Conservation (phyloP, 441 rosid genomes). For the Francoa sonchifolia region DNA sequence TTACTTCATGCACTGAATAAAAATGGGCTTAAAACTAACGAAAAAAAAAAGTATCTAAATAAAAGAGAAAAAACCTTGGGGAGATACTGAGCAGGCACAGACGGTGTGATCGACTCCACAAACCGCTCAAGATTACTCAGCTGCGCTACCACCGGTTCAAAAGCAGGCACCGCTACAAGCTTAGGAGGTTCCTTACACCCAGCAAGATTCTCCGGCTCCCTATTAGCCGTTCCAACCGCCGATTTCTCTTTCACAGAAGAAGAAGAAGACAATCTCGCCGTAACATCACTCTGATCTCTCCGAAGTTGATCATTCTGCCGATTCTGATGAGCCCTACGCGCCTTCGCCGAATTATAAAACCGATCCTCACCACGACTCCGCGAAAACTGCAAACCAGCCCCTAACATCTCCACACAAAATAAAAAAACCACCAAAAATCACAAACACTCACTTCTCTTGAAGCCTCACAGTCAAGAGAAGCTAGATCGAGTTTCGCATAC, state of each 20-base stretch:
- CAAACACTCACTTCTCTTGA: no score
- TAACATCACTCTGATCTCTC: slow-evolving; percentile 32
- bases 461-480: no score
- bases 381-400: slow-evolving; percentile 42
- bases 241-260: slow-evolving; percentile 14
- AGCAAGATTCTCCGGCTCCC: slow-evolving; percentile 19
- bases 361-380: slow-evolving; percentile 43
- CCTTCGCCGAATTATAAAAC: slow-evolving; percentile 25
- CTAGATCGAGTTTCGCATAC: no score
- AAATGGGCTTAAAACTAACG: no score
- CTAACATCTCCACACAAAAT: slow-evolving; percentile 40
- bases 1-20: no score
- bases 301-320: slow-evolving; percentile 28
- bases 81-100: slow-evolving; percentile 39
- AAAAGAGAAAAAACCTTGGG: slow-evolving; percentile 35
- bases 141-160: slow-evolving; percentile 23
- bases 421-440: no score
- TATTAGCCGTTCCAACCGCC: slow-evolving; percentile 3
- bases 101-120: slow-evolving; percentile 46
- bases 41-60: no score
- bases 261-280: slow-evolving; percentile 19
- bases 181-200: slow-evolving; percentile 14
- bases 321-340: slow-evolving; percentile 24
- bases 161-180: slow-evolving; percentile 11
- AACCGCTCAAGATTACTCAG: slow-evolving; percentile 49